Base-by-base conservation (phyloP, 2,329 filamentous ascomycete species). In the Scortechinia acanthostroma region DNA sequence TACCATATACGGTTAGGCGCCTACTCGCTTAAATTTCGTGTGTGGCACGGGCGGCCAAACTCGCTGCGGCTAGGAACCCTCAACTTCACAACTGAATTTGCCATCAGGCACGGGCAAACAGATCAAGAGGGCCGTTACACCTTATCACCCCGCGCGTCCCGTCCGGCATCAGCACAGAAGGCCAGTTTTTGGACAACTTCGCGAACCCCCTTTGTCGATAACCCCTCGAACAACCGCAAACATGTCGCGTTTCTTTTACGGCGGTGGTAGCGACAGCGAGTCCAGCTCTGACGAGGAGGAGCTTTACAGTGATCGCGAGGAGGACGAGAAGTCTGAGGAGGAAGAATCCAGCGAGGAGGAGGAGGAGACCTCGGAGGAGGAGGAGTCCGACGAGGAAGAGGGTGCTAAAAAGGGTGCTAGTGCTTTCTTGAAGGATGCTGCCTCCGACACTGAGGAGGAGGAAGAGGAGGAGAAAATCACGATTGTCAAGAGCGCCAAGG, bases 221-320 rank as follows among this genome's bases (percentile, higher is more conserved):
- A 30, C 25, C 25, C 25, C 10, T 30, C 25, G n/a, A 30, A 30
- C 55, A 45, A 53, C 51, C 53, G 58, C 65, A 71, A 86, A 62
- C 51, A 93, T 91, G 87, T 97, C 93, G 78, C 87, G 90, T 74
- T 98, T 97, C 72, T 97, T 97, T 78, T 87, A 89, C 69, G 87
- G 87, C 66, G 87, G 85, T 60, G 74, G 78, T 73, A 91, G 95
- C 70, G 96, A 91, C 81, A 95, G 91, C 35, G 35, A 40, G 76
- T 91, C 96, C 70, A 95, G 89, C 60, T 91, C 96, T 58, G 91
- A 97, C 76, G 91, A 97, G 73, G 86, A 91, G 70, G 35, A 40
- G 10, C 13, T 40, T 17, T 19, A 10, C 35, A 6, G 6, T 17
- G 10, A 19, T 10, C 6, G 6, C 10, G 35, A 40, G 20, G 35